Base-by-base conservation (phyloP, 805 yeast species). In the Candida insectorum region DNA sequence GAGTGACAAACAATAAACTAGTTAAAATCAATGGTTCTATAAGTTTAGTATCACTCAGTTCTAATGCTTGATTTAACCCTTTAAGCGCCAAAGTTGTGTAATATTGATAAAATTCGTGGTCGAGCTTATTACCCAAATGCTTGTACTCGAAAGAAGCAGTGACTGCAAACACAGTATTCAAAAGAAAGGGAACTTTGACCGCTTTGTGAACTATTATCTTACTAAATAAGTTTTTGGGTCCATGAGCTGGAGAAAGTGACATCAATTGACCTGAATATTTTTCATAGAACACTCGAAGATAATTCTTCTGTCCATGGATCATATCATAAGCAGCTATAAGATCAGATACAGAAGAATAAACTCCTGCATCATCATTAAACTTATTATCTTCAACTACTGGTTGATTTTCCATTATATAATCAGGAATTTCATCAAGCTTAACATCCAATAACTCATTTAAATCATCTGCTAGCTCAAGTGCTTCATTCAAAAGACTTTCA, bases 21-120 rank as follows among this genome's bases (percentile, higher is more conserved):
- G 85, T 79, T 16, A 81, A 51, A 6, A 79, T 65, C 34, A 80
- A 67, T 0, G 84, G 76, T 41, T 78, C 85, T 13, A 77, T 72
- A 40, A 74, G 73, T 28, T 64, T 63, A 29, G 64, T 40, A 5
- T 33, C 31, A 26, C 22, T 16, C 14, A 27, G 30, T 9, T 42
- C 43, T 23, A 45, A 45, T 4, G 40, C 35, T 8, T 31, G 24
- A 17, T 43, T 39, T n/a, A 45, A 26, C 2, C 43, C 41, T 17
- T 41, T 38, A 18, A 43, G 30, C 33, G 48, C 34, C 18, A 37
- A 22, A 12, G 36, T 37, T 4, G 43, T 28, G 28, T 45, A 45
- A 24, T 32, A 31, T 6, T 39, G 24, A 26, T 33, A 33, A 18
- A 33, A 34, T 15, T 37, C 37, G 3, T 38, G 42, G 24, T 45